Evolutionary conservation across 2,329 filamentous ascomycete genomes (phyloP), one percentile per base, ranked within the genome.

Genomic region (Ophiostoma ips): DNA sequence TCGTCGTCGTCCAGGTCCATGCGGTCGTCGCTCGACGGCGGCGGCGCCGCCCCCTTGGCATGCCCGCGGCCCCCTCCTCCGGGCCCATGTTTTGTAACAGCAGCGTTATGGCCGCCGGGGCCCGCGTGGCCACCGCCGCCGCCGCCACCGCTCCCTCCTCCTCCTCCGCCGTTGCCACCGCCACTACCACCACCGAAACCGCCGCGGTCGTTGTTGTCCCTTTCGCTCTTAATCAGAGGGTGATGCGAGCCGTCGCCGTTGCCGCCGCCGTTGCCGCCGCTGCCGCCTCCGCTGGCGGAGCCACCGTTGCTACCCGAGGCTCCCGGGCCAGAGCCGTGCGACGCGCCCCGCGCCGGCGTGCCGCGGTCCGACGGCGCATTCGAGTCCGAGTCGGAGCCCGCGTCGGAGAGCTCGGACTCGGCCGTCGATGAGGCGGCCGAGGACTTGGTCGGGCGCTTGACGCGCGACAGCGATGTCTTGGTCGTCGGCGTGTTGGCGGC

Each of bases 351-450:
- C n/a, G 58, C 61, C 0, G 67, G 66, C 1, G 68, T 70, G 46
- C 62, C 64, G 28, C 66, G 66, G 15, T 65, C 54, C 36, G 67
- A 60, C 46, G 76, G 69, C 49, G 73, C 70, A 44, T 79, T 71
- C 46, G 75, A 68, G 47, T 69, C 70, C 58, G 75, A 73, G 48
- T 68, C 66, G 45, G 76, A 75, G 41, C 77, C 77, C 8, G 77
- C 77, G 48, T 82, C 79, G 0, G 78, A 82, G 37, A 82, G 68
- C 58, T 83, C 79, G 57, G 77, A 81, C 53, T 83, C 79, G 47
- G 72, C 77, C 6, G 75, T 76, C 4, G 77, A 79, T 5, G 76
- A 77, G 3, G 79, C 49, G 1, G 52, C 77, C 2, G 78, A 82
- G 55, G 77, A 77, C 60, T 79, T 76, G 43, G 68, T 70, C 40